Base-by-base conservation (phyloP, 257 asterid genomes). In the Eustoma russellianum region DNA sequence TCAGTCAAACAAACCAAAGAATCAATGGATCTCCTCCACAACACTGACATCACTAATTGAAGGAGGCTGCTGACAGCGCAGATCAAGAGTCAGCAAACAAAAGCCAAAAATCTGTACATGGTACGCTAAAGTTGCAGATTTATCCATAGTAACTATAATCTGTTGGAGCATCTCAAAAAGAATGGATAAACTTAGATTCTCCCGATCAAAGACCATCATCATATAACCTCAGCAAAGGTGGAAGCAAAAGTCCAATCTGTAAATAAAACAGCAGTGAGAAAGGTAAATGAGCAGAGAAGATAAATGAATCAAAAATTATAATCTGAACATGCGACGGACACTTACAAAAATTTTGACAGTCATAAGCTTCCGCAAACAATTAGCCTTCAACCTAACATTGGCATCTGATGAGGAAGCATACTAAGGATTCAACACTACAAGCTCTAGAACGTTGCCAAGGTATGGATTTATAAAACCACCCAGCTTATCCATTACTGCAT, bases 71-170 rank as follows among this genome's bases (percentile, higher is more conserved):
- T 82, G 97, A 59, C 75, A 67, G 19, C 98, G 95, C 62, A 88
- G 77, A 78, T 85, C 97, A 63, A 91, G 98, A 59, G 94, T 95
- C 63, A 69, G 75, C 74, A 91, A 71, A 74, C 98, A 86, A 65
- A 82, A 61, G 67, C 82, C 94, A 24, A 87, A 91, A 30, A 91
- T 71, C 65, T 74, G 86, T 18, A 74, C 86, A 73, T 87, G 87
- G 68, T 87, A 79, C 50, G 79, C 79, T 62, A 69, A 72, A 57
- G 80, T 48, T 11, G 95, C 74, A 64, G 94, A 70, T 77, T 76
- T 91, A 66, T 85, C 93, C 98, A 87, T 84, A 53, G 85, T 64
- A 71, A 68, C 58, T 62, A 81, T 78, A 75, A 87, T 69, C 71
- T 71, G 72, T 19, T 72, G 81, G 13, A 91, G 77, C 90, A 91